These are phyloP conservation scores for Friedmanniomyces simplex DNA, from an alignment of 495 filamentous ascomycete genomes.

Conservation along the genomic window DNA sequence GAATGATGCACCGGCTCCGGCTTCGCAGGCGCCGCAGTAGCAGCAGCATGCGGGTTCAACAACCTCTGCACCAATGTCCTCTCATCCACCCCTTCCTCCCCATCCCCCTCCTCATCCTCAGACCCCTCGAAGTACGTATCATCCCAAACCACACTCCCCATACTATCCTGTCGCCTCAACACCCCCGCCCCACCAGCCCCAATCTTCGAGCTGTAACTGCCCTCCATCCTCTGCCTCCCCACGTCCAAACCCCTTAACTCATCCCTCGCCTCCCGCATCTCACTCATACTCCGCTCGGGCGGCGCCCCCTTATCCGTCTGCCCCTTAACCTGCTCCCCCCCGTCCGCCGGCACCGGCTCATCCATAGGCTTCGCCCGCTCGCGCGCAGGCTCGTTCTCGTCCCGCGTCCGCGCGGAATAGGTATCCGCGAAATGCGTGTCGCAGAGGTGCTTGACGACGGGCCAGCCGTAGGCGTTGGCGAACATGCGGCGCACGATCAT, in stretches of 20 bases:
- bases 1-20: slow-evolving; percentile 7
- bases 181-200: not conserved
- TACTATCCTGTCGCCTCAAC: slow-evolving; percentile 5
- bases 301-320: slow-evolving; percentile 54
- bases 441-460: slow-evolving; percentile 83
- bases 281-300: slow-evolving; percentile 48
- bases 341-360: slow-evolving; percentile 23
- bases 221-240: not conserved
- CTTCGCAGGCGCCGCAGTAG: not conserved
- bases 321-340: slow-evolving; percentile 51
- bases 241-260: slow-evolving; percentile 24
- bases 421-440: slow-evolving; percentile 82
- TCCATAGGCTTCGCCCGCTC: slow-evolving; percentile 42
- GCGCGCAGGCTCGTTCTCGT: slow-evolving; percentile 41
- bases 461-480: slow-evolving; percentile 95
- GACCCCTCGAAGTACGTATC: slow-evolving; percentile 28
- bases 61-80: slow-evolving; percentile 24
- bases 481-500: slow-evolving; percentile 94
- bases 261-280: slow-evolving; percentile 30
- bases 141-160: slow-evolving; percentile 28
- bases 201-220: not conserved
- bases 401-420: slow-evolving; percentile 46
- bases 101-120: slow-evolving; percentile 27
- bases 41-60: slow-evolving; percentile 13
- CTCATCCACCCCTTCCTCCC: slow-evolving; percentile 25